Base-by-base conservation (phyloP, 192 early-diverging fungal species). In the Coemansia biformis region DNA sequence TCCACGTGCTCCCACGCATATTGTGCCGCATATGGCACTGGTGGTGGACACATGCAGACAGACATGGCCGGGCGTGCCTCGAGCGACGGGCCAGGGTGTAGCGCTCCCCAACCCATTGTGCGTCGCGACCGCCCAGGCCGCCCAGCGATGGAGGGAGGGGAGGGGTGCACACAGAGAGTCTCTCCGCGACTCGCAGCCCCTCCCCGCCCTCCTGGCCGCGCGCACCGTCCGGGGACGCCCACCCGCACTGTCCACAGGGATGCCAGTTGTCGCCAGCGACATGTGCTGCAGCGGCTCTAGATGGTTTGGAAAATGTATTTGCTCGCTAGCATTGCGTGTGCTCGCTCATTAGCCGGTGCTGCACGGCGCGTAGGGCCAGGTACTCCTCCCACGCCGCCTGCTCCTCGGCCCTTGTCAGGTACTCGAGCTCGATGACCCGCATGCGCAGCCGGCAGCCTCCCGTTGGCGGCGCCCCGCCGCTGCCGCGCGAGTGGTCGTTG, bases 331-430 rank as follows among this genome's bases (percentile, higher is more conserved):
- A 30, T 1, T 30, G 29, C 29, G 1, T 30, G 29, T 54, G 51
- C 38, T 63, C 59, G 30, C 58, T 63, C 52, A 64, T 48, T 44
- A 64, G 38, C 17, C 60, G 50, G 19, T 54, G 46, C 39, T 75
- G 72, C 5, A 60, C 61, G 10, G 60, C 59, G 11, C 60, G 54
- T 36, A 75, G 38, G 14, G 53, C 48, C 33, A 75, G 54, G 34
- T 75, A 75, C 40, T 75, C 72, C 49, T 75, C 72, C 72, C 72
- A 75, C 23, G 44, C 61, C 9, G 40, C 34, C 46, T 69, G 54
- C 43, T 75, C 72, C 29, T 75, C 45, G 19, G 48, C 60, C 18
- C 59, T 63, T 23, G 36, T 47, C 48, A 75, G 47, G 26, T 59
- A 46, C 52, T 75, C 72, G 12, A 53, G 19, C 21, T 43, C 41